These are phyloP conservation scores for Megacollybia marginata DNA, from an alignment of 768 basidiomycete species.

Conservation along the genomic window DNA sequence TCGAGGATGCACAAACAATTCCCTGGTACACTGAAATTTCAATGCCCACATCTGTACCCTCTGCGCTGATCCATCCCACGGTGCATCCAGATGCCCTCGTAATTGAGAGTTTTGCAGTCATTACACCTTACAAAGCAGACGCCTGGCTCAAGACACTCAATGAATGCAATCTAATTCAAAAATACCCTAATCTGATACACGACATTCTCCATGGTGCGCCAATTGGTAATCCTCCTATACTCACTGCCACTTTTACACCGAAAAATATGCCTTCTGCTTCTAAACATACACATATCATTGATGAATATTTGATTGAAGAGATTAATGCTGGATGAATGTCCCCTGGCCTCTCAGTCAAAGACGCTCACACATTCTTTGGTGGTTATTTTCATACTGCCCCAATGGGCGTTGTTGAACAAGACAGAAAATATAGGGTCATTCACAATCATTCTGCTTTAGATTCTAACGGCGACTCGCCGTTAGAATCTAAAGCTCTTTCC, in stretches of 20 bases:
- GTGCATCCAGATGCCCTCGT: constrained; percentile 6
- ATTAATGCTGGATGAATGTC: constrained; percentile 1
- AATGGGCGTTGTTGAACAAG: too few relatives aligned
- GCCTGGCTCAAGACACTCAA: background rate
- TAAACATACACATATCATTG: constrained; percentile 2
- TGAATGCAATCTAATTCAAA: background rate
- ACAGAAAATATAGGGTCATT: background rate
- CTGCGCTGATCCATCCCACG: too few relatives aligned
- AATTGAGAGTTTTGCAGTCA: constrained; percentile 2
- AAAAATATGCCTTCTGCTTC: too few relatives aligned
- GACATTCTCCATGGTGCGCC: constrained; percentile 5
- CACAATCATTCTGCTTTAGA: background rate
- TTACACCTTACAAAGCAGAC: constrained; percentile 6
- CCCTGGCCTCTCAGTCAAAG: background rate
- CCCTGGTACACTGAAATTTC: background rate
- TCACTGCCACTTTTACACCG: constrained; percentile 5
- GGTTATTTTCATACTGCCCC: constrained; percentile 6
- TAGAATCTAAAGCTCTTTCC: too few relatives aligned
- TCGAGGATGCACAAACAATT: background rate
- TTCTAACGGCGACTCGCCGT: too few relatives aligned
- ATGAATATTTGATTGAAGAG: constrained; percentile 3
- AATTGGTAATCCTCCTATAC: constrained; percentile 3
- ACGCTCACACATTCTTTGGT: constrained; percentile 1
- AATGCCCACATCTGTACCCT: background rate
- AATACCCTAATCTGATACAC: too few relatives aligned